A percentile compares a stretch with the other conserved stretches of the same genome.
These are phyloP conservation scores for Panellus pusillus DNA, from an alignment of 768 basidiomycete genomes.

Conservation along the genomic window DNA sequence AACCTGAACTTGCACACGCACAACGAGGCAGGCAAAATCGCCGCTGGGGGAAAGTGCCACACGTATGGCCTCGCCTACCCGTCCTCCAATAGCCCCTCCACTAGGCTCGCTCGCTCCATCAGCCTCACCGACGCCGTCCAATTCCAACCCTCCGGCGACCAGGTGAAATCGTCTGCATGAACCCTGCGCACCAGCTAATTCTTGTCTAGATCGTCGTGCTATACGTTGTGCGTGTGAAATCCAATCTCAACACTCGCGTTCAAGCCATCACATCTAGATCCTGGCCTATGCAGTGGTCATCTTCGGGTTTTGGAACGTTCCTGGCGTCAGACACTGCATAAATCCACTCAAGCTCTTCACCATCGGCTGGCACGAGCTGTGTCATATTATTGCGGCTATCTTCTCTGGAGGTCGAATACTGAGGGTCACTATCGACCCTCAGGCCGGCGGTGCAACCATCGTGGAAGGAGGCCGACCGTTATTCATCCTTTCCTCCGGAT, in stretches of 20 bases:
- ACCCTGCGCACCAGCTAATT: conserved; percentile 18
- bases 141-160: conserved; percentile 67
- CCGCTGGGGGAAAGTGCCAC: neutral
- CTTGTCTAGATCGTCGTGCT: conserved; percentile 63
- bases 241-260: conserved; percentile 10
- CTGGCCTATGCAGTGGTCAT: conserved; percentile 71
- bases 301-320: conserved; percentile 87
- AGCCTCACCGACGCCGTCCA: conserved; percentile 41
- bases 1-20: neutral
- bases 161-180: conserved; percentile 44
- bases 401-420: conserved; percentile 76
- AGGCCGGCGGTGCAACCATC: conserved; percentile 72
- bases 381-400: conserved; percentile 76
- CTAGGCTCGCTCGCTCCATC: conserved; percentile 36
- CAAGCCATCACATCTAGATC: conserved; percentile 45
- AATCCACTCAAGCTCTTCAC: conserved; percentile 85
- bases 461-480: conserved; percentile 76
- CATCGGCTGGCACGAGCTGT: conserved; percentile 88
- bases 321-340: conserved; percentile 74
- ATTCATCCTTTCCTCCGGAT: conserved; percentile 75
- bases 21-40: neutral
- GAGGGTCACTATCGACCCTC: conserved; percentile 83
- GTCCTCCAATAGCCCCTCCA: conserved; percentile 47
- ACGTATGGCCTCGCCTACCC: conserved; percentile 30
- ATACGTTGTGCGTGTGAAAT: conserved; percentile 60